Base-by-base conservation (phyloP, 768 basidiomycete genomes). In the Pleurotus tuber-regium region DNA sequence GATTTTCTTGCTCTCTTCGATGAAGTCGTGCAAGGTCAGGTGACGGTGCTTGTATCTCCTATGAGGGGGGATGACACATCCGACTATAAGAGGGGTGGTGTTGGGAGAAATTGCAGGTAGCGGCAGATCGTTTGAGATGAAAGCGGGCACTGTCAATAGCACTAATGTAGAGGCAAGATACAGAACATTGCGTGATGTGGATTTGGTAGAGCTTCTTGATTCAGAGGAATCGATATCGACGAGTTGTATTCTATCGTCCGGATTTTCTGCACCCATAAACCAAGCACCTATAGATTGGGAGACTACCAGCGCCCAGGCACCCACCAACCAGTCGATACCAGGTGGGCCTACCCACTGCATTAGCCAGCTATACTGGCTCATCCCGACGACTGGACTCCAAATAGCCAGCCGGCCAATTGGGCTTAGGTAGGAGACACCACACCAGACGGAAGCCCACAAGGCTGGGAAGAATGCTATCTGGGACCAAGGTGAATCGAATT, bases 261-360 rank as follows among this genome's bases (percentile, higher is more conserved):
- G 24, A 8, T 63, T 56, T 26, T 66, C 64, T 3, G 55, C 23
- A 24, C 75, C 78, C 64, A 89, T 83, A 39, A 80, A 75, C 84
- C 81, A 87, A 21, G 59, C 64, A 24, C 78, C 80, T 6, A 77
- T 60, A 2, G 69, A 58, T 56, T 85, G 77, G 6, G 86, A 79
- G 23, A 79, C 57, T 8, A 90, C 74, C 8, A 82, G 80, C 4
- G 87, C 87, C 85, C 86, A 92, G 6, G 80, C 83, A n/a, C 79
- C 89, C 5, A 79, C 74, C 23, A 86, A 63, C 86, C 88, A 92
- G 63, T 92, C 87, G 52, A 81, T 75, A 6, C 78, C 80, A 26
- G 72, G 65, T 26, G 83, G 74, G 4, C 91, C 90, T 19, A 79
- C 55, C 38, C 74, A 63, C 0, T 77, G 79, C 2, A 78, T 58